Conservation (phyloP, 371 early-diverging fungal genomes). For the Mortierella sp. region DNA sequence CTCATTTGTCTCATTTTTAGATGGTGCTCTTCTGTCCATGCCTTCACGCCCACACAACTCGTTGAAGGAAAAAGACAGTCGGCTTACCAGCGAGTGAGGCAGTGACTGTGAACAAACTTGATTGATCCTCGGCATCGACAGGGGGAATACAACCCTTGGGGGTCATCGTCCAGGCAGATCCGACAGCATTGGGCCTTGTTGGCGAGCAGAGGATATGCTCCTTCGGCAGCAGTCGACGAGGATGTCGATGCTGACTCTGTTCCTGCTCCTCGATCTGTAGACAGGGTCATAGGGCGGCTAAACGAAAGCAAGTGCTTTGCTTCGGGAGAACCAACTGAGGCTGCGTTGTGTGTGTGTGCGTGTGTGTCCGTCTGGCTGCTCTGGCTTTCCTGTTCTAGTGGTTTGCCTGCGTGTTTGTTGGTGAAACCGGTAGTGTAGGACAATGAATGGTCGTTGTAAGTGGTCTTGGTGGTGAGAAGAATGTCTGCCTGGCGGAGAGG, state of each 20-base stretch:
- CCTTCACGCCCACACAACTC: slow-evolving; percentile 1
- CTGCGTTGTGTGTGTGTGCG: not conserved
- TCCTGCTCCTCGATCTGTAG: not conserved
- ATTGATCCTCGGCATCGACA: slow-evolving; percentile 74
- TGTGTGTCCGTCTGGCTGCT: not conserved
- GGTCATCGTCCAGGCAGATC: slow-evolving; percentile 67
- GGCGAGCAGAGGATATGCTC: slow-evolving; percentile 23
- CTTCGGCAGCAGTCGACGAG: not conserved
- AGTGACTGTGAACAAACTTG: slow-evolving; percentile 74
- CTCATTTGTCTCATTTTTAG: not conserved
- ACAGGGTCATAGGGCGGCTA: not conserved
- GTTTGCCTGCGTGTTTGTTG: not conserved
- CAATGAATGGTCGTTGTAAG: not conserved
- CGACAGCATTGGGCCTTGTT: slow-evolving; percentile 60
- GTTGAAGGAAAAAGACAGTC: not conserved
- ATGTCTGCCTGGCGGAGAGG: not conserved
- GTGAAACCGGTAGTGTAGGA: not conserved
- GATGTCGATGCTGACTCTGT: not conserved
- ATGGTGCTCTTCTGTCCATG: not conserved
- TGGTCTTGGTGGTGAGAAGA: not conserved
- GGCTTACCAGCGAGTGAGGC: slow-evolving; percentile 68
- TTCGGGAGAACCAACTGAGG: not conserved
- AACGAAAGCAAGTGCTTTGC: not conserved
- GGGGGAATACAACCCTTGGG: slow-evolving; percentile 64
- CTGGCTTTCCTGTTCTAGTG: not conserved